Percentiles rank a stretch among this genome's conserved stretches.
phyloP scores from a whole-genome alignment of 768 basidiomycete genomes.

The Terana coerulea region DNA sequence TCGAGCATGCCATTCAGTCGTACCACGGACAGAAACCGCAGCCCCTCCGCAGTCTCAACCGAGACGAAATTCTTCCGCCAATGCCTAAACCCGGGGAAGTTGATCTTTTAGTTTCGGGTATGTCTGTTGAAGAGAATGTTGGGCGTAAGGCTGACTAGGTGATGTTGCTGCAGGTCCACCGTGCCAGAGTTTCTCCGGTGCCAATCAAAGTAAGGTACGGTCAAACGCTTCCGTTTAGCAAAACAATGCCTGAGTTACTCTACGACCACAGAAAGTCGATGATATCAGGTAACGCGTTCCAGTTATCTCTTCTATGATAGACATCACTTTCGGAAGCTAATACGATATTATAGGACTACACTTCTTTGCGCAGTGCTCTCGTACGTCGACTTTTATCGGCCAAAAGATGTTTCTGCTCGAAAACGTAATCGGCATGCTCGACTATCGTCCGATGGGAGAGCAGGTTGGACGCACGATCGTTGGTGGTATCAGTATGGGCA shows the following conservation, averaged over 20 bases:
- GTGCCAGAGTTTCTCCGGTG: constrained; percentile 67
- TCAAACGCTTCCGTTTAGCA: too few relatives aligned
- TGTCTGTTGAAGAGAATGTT: constrained; percentile 16
- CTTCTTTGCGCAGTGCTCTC: constrained; percentile 69
- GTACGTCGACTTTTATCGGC: constrained; percentile 61
- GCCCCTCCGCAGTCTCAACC: constrained; percentile 38
- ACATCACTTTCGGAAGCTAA: neutral
- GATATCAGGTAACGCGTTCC: constrained; percentile 47
- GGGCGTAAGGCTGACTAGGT: neutral
- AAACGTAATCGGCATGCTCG: constrained; percentile 64
- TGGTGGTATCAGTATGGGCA: constrained; percentile 45
- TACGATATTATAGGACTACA: constrained; percentile 41
- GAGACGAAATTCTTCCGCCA: constrained; percentile 27
- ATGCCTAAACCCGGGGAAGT: constrained; percentile 60
- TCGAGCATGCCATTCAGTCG: constrained; percentile 54
- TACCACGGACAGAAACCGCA: constrained; percentile 37
- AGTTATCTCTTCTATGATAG: neutral
- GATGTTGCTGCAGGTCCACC: constrained; percentile 52
- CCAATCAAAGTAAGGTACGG: constrained; percentile 58
- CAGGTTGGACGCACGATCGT: constrained; percentile 28
- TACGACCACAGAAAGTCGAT: constrained; percentile 42
- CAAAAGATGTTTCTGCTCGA: constrained; percentile 66
- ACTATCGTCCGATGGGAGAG: constrained; percentile 42
- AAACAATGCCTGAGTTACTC: too few relatives aligned
- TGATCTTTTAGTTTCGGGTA: constrained; percentile 74